Evolutionary conservation across 768 basidiomycete genomes (phyloP).

Genomic region (Panellus pusillus): DNA sequence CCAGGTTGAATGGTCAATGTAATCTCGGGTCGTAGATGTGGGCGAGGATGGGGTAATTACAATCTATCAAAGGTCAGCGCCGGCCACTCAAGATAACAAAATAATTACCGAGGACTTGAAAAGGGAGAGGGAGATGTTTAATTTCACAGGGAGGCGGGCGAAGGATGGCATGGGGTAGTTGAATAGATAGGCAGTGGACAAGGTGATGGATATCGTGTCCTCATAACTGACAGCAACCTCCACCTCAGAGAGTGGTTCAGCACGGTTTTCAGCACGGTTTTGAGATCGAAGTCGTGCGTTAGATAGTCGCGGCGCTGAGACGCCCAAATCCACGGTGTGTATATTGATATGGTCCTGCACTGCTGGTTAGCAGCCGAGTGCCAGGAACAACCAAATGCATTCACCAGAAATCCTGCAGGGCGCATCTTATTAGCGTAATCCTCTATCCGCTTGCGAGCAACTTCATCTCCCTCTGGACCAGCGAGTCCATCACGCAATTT

Average conservation of each 20-base stretch:
- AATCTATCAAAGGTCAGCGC: slow-evolving; percentile 43
- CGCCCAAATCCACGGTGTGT: slow-evolving; percentile 81
- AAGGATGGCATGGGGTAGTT: slow-evolving; percentile 84
- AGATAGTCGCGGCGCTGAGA: slow-evolving; percentile 74
- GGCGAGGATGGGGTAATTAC: slow-evolving; percentile 61
- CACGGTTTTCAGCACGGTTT: no score
- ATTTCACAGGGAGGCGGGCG: slow-evolving; percentile 77
- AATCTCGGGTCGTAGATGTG: slow-evolving; percentile 54
- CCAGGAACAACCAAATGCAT: slow-evolving; percentile 21
- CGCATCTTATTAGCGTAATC: slow-evolving; percentile 77
- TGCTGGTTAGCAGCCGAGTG: slow-evolving; percentile 1
- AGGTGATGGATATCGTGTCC: slow-evolving; percentile 80
- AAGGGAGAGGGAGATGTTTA: slow-evolving; percentile 75
- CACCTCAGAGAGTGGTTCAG: slow-evolving; percentile 42
- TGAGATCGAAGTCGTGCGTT: slow-evolving; percentile 59
- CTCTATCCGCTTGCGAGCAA: slow-evolving; percentile 78
- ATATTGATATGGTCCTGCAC: slow-evolving; percentile 81
- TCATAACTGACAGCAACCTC: slow-evolving; percentile 84
- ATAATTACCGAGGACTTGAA: slow-evolving; percentile 65
- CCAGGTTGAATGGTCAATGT: slow-evolving; percentile 78
- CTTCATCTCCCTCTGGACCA: slow-evolving; percentile 79
- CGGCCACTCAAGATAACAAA: slow-evolving; percentile 1
- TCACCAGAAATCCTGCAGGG: slow-evolving; percentile 66
- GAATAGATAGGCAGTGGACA: slow-evolving; percentile 80
- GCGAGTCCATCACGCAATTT: slow-evolving; percentile 71